Percentiles rank a stretch among this genome's conserved stretches.
Conservation (phyloP, 1,284 basidiomycete genomes). For the Fomes fomentarius region DNA sequence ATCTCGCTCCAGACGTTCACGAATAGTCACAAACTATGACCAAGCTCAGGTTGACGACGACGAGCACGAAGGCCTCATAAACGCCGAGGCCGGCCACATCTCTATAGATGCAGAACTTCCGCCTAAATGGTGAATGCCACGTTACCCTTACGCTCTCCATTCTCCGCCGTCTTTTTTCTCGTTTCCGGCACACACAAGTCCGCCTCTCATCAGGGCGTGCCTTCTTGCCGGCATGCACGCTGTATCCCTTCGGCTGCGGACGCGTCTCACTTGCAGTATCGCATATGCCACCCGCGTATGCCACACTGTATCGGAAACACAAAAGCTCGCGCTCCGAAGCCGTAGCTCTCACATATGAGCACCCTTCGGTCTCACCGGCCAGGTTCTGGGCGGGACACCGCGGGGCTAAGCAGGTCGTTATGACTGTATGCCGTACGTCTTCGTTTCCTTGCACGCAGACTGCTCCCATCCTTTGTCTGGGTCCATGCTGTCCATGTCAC, state of each 20-base stretch:
- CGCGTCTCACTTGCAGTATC: too few species aligned
- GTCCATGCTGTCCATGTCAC: neutral
- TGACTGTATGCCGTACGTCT: neutral
- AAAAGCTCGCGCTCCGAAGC: neutral
- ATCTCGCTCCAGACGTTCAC: constrained; percentile 46
- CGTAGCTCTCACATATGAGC: neutral
- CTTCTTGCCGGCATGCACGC: neutral
- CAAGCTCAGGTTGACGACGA: constrained; percentile 51
- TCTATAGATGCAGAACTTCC: constrained; percentile 57
- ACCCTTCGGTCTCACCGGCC: too few species aligned
- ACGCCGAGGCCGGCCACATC: constrained; percentile 44
- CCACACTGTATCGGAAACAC: constrained; percentile 1
- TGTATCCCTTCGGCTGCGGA: neutral
- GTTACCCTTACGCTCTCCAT: constrained; percentile 4
- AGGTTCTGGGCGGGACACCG: neutral
- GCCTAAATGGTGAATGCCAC: constrained; percentile 36
- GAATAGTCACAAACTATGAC: constrained; percentile 38
- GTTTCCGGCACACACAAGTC: neutral
- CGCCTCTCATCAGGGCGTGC: neutral
- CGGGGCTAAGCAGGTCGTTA: neutral
- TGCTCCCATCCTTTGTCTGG: neutral
- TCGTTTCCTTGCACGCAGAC: neutral
- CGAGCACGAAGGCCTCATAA: constrained; percentile 77
- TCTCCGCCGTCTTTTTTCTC: neutral
- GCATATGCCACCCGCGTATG: neutral